Base-by-base conservation (phyloP, 352 stramenopile species). In the Phytophthora podocarpi region DNA sequence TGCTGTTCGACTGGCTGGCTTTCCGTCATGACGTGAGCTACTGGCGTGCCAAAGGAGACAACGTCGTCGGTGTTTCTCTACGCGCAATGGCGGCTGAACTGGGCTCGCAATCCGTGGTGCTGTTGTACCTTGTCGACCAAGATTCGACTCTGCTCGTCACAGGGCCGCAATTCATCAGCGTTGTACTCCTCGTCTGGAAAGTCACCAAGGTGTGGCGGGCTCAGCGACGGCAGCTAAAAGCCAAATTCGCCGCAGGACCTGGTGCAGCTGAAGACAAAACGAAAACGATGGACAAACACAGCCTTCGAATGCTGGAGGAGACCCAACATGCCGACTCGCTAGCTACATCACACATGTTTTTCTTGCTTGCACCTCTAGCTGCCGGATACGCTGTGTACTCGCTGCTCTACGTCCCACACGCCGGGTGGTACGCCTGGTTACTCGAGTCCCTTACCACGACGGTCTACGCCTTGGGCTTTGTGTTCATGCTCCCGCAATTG, bases 11-110 rank as follows among this genome's bases (percentile, higher is more conserved):
- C 74, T 98, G 98, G 80, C 73, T 99, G 23, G 98, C 97, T 26
- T 99, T 99, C 78, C 98, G 98, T 56, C 98, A 93, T 55, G 97
- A 99, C 75, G 97, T 99, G 43, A 84, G 85, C 15, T 99, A 99
- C 71, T 99, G 97, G 97, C 72, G 84, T 26, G 59, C 85, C 24
- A 90, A 96, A 47, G 97, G 97, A 67, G 97, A 97, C 40, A 72
- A 84, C 15, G 87, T 99, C 55, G 90, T 98, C 36, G 97, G 97
- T 21, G 80, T 99, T 1, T 98, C 89, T 32, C 80, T 98, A 15
- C 80, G 95, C 9, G 86, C 90, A 20, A 85, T 99, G 53, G 85
- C 97, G 62, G 88, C 98, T 21, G 96, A 98, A 57, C 80, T 98
- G 47, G 72, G 98, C 35, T 98, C 97, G 26, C 94, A 98, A 65